Evolutionary conservation across 2,329 filamentous ascomycete genomes (phyloP).

Genomic region (Epichloe sp.): DNA sequence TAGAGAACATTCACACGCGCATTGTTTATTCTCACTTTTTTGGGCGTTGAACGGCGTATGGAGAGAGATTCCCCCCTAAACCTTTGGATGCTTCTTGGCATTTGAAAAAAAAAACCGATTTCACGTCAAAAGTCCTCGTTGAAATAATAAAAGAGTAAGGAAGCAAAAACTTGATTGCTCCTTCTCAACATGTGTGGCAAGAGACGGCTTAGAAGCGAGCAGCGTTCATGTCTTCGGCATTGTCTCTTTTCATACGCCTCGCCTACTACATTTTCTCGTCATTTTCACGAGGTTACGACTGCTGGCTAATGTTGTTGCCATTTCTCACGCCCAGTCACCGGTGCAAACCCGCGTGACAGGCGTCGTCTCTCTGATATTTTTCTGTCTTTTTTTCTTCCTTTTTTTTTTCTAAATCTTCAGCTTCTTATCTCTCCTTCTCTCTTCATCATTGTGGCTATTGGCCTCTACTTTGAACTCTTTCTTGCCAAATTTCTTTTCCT

Average conservation of each 20-base stretch:
- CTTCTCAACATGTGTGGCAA: neutral
- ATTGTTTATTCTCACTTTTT: conserved; percentile 9
- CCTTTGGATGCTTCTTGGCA: no score
- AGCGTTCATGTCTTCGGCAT: neutral
- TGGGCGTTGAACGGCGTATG: conserved; percentile 2
- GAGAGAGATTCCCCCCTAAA: neutral
- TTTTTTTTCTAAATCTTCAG: neutral
- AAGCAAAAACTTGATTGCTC: neutral
- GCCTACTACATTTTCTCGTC: conserved; percentile 10
- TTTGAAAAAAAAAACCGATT: no score
- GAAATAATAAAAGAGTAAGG: no score
- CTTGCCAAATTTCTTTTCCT: neutral
- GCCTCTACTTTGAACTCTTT: conserved; percentile 3
- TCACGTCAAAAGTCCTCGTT: no score
- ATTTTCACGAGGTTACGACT: conserved; percentile 22
- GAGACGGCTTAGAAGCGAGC: neutral
- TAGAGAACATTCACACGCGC: conserved; percentile 13
- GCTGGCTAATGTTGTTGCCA: conserved; percentile 22
- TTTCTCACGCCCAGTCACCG: neutral
- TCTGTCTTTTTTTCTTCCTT: neutral
- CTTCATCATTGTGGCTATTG: neutral
- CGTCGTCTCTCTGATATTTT: conserved; percentile 6
- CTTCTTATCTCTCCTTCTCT: neutral
- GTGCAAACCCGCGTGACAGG: neutral
- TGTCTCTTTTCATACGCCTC: conserved; percentile 8